phyloP scores from a whole-genome alignment of 306 rosid genomes.

The Cucurbita maxima region DNA sequence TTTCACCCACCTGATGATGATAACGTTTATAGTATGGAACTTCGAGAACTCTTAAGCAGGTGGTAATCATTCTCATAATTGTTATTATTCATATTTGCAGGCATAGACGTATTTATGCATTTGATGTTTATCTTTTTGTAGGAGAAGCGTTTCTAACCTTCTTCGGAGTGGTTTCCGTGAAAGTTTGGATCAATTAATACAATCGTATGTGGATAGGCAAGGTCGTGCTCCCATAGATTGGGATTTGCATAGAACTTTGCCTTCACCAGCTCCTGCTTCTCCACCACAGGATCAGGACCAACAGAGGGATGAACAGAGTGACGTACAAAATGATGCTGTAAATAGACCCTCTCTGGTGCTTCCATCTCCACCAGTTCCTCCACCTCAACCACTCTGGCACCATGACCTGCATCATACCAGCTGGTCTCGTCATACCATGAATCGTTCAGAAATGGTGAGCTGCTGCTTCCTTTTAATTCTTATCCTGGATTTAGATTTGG shows the following conservation, averaged over 20 bases:
- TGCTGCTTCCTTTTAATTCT: slow-evolving; percentile 6
- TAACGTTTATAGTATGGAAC: slow-evolving; percentile 97
- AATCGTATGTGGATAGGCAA: slow-evolving; percentile 94
- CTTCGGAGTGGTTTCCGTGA: slow-evolving; percentile 98
- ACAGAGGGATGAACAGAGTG: slow-evolving; percentile 48
- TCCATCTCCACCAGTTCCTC: slow-evolving; percentile 94
- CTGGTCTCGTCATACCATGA: slow-evolving; percentile 95
- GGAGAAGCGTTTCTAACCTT: slow-evolving; percentile 99
- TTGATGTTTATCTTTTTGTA: slow-evolving; percentile 24
- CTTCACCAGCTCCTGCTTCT: slow-evolving; percentile 50
- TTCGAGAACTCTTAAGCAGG: slow-evolving; percentile 98
- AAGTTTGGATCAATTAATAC: slow-evolving; percentile 93
- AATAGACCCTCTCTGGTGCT: slow-evolving; percentile 68
- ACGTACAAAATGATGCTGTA: slow-evolving; percentile 54
- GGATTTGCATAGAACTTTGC: slow-evolving; percentile 92
- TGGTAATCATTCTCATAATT: slow-evolving; percentile 15
- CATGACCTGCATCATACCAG: slow-evolving; percentile 84
- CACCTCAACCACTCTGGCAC: slow-evolving; percentile 98
- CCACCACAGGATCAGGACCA: slow-evolving; percentile 61
- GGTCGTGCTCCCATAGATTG: slow-evolving; percentile 89
- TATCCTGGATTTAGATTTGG: neutral
- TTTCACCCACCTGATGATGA: slow-evolving; percentile 98
- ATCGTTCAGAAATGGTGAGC: slow-evolving; percentile 93
- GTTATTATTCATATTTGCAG: neutral
- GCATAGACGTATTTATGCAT: neutral